Conservation (phyloP, 2,329 filamentous ascomycete genomes). For the Cladophialophora bantiana region DNA sequence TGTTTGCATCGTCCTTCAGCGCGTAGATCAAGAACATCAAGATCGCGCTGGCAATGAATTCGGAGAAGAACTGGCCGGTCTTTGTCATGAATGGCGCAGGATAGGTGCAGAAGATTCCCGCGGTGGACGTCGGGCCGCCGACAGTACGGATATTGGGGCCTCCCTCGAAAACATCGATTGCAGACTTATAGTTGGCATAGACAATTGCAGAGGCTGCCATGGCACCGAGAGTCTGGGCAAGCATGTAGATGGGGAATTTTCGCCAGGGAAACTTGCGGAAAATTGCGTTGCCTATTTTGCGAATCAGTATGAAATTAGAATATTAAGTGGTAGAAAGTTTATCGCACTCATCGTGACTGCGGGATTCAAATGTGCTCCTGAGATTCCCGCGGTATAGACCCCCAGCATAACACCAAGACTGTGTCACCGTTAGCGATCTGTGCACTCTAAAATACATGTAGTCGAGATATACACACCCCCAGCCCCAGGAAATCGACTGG, state of each 20-base stretch:
- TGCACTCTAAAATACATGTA: not conserved
- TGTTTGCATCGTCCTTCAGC: conserved; percentile 58
- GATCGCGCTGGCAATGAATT: conserved; percentile 71
- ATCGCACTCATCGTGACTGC: conserved; percentile 66
- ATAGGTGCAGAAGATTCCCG: conserved; percentile 76
- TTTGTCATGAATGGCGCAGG: conserved; percentile 67
- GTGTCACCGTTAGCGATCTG: conserved; percentile 52
- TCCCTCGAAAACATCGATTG: conserved; percentile 71
- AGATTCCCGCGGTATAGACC: conserved; percentile 66
- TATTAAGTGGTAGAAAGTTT: too few species aligned
- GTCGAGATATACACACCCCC: conserved; percentile 48
- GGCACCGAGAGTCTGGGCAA: conserved; percentile 71
- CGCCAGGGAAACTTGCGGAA: conserved; percentile 73
- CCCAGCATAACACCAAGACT: conserved; percentile 73
- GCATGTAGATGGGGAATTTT: conserved; percentile 71
- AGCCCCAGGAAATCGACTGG: conserved; percentile 61
- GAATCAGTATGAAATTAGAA: too few species aligned
- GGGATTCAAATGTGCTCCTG: conserved; percentile 72
- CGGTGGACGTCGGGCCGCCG: conserved; percentile 64
- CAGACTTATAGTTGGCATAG: conserved; percentile 69
- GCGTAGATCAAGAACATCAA: conserved; percentile 77
- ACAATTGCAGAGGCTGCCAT: conserved; percentile 68
- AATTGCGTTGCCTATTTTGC: conserved; percentile 64
- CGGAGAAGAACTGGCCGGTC: conserved; percentile 73
- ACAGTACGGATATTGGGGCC: conserved; percentile 66